A percentile compares a stretch with the other conserved stretches of the same genome.
These are phyloP conservation scores for Citrus cavaleriei DNA, from an alignment of 345 rosid genomes.

Conservation along the genomic window DNA sequence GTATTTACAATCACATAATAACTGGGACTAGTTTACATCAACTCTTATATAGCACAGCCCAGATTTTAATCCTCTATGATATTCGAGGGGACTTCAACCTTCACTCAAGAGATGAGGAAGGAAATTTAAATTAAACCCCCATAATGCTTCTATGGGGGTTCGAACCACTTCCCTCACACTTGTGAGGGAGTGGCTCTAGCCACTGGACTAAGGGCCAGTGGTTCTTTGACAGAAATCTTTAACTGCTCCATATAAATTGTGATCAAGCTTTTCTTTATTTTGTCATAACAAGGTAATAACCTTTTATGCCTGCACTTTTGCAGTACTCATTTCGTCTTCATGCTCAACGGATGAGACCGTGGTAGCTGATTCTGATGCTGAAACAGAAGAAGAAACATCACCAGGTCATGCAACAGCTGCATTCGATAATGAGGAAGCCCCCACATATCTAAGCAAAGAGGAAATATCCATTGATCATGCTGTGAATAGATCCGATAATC, in stretches of 20 bases:
- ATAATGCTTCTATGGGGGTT: no score
- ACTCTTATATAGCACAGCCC: no score
- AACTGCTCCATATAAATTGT: neutral
- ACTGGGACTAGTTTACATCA: no score
- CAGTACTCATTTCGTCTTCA: conserved; percentile 81
- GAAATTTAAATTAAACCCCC: no score
- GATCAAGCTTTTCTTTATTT: neutral
- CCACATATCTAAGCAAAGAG: conserved; percentile 13
- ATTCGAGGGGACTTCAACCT: no score
- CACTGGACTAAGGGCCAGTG: no score
- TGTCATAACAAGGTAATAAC: neutral
- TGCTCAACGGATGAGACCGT: conserved; percentile 96
- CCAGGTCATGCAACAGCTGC: conserved; percentile 30
- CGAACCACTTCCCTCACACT: no score
- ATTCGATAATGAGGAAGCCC: conserved; percentile 26
- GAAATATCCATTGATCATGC: conserved; percentile 20
- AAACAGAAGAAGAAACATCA: conserved; percentile 55
- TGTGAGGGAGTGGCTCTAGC: no score
- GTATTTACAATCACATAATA: no score
- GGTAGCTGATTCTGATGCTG: conserved; percentile 88
- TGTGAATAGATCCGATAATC: conserved; percentile 10
- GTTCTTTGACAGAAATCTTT: neutral
- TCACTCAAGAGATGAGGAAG: no score
- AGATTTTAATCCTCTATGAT: no score
- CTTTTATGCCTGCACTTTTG: conserved; percentile 17